These are phyloP conservation scores for Fagopyrum esculentum DNA, from an alignment of 148 eudicot species.

Conservation along the genomic window DNA sequence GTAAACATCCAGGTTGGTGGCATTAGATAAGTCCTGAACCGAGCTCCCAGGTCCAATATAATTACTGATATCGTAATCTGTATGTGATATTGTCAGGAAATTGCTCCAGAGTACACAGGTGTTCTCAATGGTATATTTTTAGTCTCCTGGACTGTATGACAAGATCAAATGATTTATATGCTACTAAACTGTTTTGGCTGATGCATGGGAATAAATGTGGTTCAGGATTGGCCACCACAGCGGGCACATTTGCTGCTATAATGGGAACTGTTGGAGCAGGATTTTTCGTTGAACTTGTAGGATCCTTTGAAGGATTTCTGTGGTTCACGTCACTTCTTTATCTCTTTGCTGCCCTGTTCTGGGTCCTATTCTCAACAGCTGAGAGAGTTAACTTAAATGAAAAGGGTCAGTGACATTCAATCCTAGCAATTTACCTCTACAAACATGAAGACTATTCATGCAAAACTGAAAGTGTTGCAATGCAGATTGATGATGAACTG, in stretches of 20 bases:
- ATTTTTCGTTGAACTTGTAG: constrained; percentile 62
- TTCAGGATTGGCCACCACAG: constrained; percentile 78
- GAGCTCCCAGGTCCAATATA: not conserved
- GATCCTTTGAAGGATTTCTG: constrained; percentile 78
- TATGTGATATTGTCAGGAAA: constrained; percentile 42
- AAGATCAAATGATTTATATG: not conserved
- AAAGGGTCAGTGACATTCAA: constrained; percentile 22
- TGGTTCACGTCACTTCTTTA: constrained; percentile 69
- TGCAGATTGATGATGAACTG: not conserved
- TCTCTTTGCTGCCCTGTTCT: constrained; percentile 61
- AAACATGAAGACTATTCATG: not conserved
- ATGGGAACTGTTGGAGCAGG: constrained; percentile 90
- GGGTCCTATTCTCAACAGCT: constrained; percentile 65
- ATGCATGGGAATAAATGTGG: not conserved
- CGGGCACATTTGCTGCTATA: constrained; percentile 80
- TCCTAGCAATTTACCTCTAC: not conserved
- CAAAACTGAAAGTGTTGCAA: not conserved
- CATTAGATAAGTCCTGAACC: not conserved
- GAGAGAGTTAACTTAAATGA: constrained; percentile 69
- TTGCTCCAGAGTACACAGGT: constrained; percentile 90
- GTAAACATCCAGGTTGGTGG: constrained; percentile 76
- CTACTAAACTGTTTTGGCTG: not conserved
- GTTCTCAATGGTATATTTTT: constrained; percentile 59
- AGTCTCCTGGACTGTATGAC: not conserved
- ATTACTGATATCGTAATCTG: not conserved